A percentile compares a stretch with the other conserved stretches of the same genome.
Evolutionary conservation across 2,329 filamentous ascomycete genomes (phyloP).

Genomic region (Colletotrichum sp.): DNA sequence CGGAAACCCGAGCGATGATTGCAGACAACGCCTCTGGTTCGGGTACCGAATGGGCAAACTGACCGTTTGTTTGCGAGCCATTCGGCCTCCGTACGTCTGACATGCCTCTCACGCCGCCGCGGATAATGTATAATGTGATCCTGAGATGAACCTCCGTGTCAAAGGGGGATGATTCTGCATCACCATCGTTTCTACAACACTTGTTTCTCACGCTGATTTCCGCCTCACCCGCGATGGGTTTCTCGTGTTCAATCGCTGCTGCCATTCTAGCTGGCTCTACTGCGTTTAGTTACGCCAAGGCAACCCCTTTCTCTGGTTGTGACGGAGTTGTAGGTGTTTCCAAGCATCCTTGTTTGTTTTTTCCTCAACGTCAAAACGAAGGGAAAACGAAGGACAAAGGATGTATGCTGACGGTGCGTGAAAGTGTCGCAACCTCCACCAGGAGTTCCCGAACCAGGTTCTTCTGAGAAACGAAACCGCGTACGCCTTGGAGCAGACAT

Average conservation of each 20-base stretch:
- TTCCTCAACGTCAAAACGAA: background rate
- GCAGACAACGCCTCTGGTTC: background rate
- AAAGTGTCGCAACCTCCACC: background rate
- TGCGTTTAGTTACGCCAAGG: background rate
- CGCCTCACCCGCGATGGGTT: rapidly evolving
- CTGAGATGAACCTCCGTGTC: background rate
- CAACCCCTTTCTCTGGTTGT: background rate
- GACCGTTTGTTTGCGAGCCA: background rate
- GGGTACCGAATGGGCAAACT: background rate
- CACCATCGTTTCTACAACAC: background rate
- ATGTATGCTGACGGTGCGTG: background rate
- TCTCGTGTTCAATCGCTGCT: background rate
- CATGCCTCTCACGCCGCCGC: background rate
- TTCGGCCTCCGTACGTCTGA: rapidly evolving
- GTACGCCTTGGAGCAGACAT: background rate
- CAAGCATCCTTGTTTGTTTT: rapidly evolving
- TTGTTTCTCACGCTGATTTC: background rate
- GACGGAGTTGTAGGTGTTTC: background rate
- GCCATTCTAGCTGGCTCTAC: background rate
- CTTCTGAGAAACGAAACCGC: background rate
- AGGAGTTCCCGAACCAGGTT: background rate
- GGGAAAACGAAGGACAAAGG: rapidly evolving
- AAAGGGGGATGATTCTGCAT: background rate
- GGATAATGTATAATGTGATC: background rate
- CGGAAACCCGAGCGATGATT: background rate